Percentiles rank a stretch among this genome's conserved stretches.
phyloP scores from a whole-genome alignment of 345 rosid genomes.

The Heritiera fomes region DNA sequence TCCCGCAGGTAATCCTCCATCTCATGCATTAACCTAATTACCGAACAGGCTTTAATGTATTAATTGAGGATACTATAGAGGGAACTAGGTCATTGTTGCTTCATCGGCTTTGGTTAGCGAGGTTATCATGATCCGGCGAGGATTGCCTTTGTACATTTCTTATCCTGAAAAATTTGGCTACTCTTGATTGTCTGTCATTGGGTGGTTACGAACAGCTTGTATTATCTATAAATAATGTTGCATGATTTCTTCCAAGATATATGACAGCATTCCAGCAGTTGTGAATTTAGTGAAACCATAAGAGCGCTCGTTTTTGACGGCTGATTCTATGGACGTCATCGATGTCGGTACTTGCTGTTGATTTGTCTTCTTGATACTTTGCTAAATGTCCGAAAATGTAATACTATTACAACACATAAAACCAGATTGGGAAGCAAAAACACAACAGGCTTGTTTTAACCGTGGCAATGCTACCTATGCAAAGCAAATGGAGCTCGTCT shows the following conservation, averaged over 20 bases:
- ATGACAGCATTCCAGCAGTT: constrained; percentile 17
- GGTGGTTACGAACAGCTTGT: constrained; percentile 37
- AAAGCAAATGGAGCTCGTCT: background rate
- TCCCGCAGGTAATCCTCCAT: constrained; percentile 68
- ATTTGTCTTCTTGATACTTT: background rate
- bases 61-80: constrained; percentile 39
- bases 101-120: constrained; percentile 20
- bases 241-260: constrained; percentile 41
- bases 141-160: constrained; percentile 49
- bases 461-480: background rate
- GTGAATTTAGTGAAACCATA: background rate
- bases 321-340: background rate
- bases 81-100: constrained; percentile 29
- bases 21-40: constrained; percentile 52
- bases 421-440: no score
- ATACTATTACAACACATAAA: background rate
- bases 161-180: constrained; percentile 44
- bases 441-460: no score
- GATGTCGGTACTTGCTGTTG: background rate
- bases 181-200: constrained; percentile 43
- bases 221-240: constrained; percentile 51
- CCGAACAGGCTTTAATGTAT: constrained; percentile 24
- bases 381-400: background rate
- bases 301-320: background rate
- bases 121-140: constrained; percentile 31